Conservation (phyloP, 2,329 filamentous ascomycete species). For the Beauveria pseudobassiana region DNA sequence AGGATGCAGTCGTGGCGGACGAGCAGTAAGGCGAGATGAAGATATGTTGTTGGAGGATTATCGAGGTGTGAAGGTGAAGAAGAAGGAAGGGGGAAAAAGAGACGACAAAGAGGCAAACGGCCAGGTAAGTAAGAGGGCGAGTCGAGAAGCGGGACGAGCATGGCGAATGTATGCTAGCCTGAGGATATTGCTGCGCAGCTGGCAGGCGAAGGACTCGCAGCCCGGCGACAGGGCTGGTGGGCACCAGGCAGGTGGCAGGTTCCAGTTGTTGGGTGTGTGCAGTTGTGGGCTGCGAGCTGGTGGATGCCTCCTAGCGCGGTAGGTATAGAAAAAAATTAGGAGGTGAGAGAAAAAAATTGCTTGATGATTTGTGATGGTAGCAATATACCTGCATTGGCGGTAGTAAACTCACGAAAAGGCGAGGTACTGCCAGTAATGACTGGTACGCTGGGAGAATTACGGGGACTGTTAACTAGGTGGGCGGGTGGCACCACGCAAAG, state of each 20-base stretch:
- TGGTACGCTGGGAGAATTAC: not conserved
- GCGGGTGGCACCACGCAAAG: not conserved
- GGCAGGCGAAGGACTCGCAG: not conserved
- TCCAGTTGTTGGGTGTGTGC: constrained; percentile 1
- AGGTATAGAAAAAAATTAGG: not conserved
- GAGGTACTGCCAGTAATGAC: not conserved
- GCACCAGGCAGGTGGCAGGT: not conserved
- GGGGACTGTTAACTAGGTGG: not conserved
- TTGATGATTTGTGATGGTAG: not conserved
- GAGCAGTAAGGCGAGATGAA: not conserved
- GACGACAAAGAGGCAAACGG: not conserved
- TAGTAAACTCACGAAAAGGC: not conserved
- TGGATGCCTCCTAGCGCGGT: not conserved
- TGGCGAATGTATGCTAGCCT: not conserved
- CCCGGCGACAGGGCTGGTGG: constrained; percentile 2
- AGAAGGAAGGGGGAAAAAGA: not conserved
- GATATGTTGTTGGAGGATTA: not conserved
- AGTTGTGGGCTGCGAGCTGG: not conserved
- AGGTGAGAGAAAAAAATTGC: not conserved
- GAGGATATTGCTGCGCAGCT: constrained; percentile 1
- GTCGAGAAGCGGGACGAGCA: not conserved
- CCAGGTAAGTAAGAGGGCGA: not conserved
- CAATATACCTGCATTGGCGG: not conserved
- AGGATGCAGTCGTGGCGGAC: not conserved
- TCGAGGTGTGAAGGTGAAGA: not conserved